phyloP scores from a whole-genome alignment of 345 rosid species.

The Acer yangbiense region DNA sequence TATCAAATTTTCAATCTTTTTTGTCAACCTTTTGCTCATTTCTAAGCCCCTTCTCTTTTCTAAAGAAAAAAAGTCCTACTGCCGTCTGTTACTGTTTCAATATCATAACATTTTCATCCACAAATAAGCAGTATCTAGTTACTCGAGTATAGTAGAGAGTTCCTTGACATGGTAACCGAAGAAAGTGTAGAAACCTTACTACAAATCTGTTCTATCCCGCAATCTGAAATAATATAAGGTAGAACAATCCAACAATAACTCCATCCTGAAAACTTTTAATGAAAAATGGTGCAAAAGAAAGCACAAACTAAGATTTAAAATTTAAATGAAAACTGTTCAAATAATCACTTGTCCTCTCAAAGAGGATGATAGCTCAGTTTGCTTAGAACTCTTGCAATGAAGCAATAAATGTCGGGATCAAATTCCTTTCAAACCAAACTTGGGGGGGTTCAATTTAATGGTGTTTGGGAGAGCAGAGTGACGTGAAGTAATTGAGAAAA shows the following conservation, averaged over 20 bases:
- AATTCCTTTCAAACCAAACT: too few species aligned
- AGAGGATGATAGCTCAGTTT: too few species aligned
- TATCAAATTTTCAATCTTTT: background rate
- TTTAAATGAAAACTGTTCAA: background rate
- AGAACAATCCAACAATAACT: background rate
- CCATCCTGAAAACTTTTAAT: background rate
- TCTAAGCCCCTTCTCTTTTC: background rate
- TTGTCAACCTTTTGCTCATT: background rate
- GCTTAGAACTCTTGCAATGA: too few species aligned
- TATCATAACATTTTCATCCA: background rate
- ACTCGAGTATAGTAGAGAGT: slow-evolving; percentile 1
- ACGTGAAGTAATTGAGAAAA: too few species aligned
- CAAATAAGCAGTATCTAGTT: background rate
- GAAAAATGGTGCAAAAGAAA: background rate
- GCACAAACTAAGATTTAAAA: background rate
- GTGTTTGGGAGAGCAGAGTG: too few species aligned
- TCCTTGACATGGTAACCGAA: background rate
- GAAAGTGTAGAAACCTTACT: slow-evolving; percentile 39
- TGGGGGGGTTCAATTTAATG: too few species aligned
- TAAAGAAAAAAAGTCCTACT: background rate
- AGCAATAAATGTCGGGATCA: too few species aligned
- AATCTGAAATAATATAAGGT: slow-evolving; percentile 21
- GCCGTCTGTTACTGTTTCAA: background rate
- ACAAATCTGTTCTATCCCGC: slow-evolving; percentile 51
- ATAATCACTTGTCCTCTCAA: background rate